Conservation (phyloP, 345 rosid species). For the Salix koriyanagi region DNA sequence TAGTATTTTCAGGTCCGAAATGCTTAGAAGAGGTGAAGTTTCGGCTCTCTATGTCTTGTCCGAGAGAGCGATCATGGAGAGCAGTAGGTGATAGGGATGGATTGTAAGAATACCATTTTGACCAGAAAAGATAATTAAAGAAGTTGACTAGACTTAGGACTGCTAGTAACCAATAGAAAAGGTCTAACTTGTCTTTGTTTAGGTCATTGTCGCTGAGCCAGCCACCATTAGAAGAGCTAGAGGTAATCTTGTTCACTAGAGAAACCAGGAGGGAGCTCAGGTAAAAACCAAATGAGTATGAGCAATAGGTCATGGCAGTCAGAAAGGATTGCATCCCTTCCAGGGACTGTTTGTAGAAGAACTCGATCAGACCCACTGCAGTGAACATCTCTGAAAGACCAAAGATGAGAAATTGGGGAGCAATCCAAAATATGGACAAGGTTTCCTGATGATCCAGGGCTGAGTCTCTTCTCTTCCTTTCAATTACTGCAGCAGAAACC, state of each 20-base stretch:
- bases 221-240: slow-evolving; percentile 35
- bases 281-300: slow-evolving; percentile 62
- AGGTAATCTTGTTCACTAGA: slow-evolving; percentile 46
- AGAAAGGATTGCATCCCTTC: slow-evolving; percentile 61
- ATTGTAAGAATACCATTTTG: slow-evolving; percentile 51
- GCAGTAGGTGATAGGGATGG: slow-evolving; percentile 30
- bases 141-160: slow-evolving; percentile 52
- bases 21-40: slow-evolving; percentile 14
- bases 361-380: slow-evolving; percentile 60
- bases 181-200: slow-evolving; percentile 52
- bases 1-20: background rate
- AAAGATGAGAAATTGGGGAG: slow-evolving; percentile 60
- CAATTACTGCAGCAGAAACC: slow-evolving; percentile 57
- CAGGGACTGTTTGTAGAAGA: slow-evolving; percentile 64
- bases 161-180: slow-evolving; percentile 71
- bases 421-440: slow-evolving; percentile 60
- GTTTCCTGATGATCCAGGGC: slow-evolving; percentile 21
- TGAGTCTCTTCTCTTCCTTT: slow-evolving; percentile 41
- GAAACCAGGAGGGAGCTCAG: slow-evolving; percentile 61
- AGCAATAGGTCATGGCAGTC: slow-evolving; percentile 65
- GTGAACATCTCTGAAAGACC: slow-evolving; percentile 71
- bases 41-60: slow-evolving; percentile 35
- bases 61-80: slow-evolving; percentile 8
- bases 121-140: slow-evolving; percentile 46
- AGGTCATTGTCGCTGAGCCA: slow-evolving; percentile 59